Evolutionary conservation across 169 alveolate species (phyloP).

Genomic region (Ichthyophthirius multifiliis): DNA sequence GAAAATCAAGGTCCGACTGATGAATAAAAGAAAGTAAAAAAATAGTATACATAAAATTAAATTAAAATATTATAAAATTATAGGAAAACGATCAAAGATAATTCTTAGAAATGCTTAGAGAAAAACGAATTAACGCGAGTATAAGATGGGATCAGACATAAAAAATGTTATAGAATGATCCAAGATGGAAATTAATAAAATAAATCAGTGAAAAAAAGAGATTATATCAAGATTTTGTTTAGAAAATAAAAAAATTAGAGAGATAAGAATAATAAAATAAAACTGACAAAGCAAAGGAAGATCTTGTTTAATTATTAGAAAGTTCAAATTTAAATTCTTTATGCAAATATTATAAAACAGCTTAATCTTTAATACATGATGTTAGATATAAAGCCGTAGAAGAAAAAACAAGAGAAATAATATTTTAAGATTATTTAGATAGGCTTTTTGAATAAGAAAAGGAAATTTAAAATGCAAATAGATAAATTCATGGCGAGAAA

Average conservation of each 20-base stretch:
- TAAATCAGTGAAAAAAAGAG: conserved; percentile 26
- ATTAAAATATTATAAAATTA: background rate
- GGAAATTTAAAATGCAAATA: conserved; percentile 9
- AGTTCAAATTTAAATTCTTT: conserved; percentile 19
- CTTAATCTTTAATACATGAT: conserved; percentile 18
- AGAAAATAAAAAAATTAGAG: conserved; percentile 18
- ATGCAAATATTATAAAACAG: conserved; percentile 24
- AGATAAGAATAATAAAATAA: conserved; percentile 17
- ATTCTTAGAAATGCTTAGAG: conserved; percentile 7
- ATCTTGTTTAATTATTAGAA: conserved; percentile 25
- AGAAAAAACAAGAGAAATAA: conserved; percentile 38
- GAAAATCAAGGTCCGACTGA: background rate
- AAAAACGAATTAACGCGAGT: background rate
- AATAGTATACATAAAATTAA: background rate
- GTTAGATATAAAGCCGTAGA: conserved; percentile 40
- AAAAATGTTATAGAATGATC: conserved; percentile 14
- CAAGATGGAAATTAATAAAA: conserved; percentile 22
- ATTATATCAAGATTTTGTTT: conserved; percentile 20
- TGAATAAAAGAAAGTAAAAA: background rate
- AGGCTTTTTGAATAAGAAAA: conserved; percentile 21
- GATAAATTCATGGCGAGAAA: background rate
- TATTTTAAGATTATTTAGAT: conserved; percentile 43
- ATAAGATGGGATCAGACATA: conserved; percentile 19
- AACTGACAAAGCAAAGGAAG: conserved; percentile 31
- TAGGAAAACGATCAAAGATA: background rate